Percentiles rank a stretch among this genome's conserved stretches.
Conservation (phyloP, 208 protist species). For the Acanthamoeba healyi region DNA sequence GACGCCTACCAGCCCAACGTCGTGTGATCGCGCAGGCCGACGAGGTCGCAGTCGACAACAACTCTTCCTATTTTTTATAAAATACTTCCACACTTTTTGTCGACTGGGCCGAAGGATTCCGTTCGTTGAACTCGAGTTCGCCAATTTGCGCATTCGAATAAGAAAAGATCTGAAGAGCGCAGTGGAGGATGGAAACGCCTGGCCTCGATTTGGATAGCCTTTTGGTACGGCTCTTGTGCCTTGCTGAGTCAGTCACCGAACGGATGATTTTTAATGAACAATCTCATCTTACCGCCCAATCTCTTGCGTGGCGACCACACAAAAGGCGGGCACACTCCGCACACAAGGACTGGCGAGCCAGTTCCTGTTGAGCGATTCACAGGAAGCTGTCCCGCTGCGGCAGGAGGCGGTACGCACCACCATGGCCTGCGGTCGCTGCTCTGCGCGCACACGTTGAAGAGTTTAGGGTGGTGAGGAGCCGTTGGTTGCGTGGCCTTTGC, state of each 20-base stretch:
- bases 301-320: not conserved
- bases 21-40: not conserved
- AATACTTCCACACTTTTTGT: not conserved
- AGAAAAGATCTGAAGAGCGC: not conserved
- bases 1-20: not conserved
- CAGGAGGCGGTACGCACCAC: not conserved
- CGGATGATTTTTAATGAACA: no score
- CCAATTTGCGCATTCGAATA: not conserved
- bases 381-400: not conserved
- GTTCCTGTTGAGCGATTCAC: not conserved
- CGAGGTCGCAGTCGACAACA: no score
- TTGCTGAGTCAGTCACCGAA: not conserved
- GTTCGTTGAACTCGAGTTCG: no score
- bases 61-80: no score
- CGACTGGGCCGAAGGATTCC: not conserved
- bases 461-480: no score
- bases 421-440: no score
- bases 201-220: not conserved
- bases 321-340: not conserved
- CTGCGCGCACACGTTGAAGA: no score
- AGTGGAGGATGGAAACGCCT: not conserved
- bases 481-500: no score
- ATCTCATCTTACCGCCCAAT: not conserved
- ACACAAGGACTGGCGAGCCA: not conserved
- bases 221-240: not conserved